phyloP scores from a whole-genome alignment of 2,329 filamentous ascomycete genomes.

The Fusarium sp. region DNA sequence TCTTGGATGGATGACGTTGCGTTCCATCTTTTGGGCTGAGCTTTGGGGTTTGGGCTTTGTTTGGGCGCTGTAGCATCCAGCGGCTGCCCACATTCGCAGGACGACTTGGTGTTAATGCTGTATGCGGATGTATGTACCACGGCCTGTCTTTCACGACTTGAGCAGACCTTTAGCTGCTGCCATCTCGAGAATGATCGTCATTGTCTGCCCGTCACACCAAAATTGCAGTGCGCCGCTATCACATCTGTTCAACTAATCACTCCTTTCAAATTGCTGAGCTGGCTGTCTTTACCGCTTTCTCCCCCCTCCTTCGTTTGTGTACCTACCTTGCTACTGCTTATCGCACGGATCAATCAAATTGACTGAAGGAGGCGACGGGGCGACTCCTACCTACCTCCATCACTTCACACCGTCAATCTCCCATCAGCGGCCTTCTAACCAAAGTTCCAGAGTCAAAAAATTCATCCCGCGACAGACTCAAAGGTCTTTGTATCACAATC shows the following conservation, averaged over 20 bases:
- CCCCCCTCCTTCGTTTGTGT: conserved; percentile 23
- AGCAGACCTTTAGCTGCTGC: background rate
- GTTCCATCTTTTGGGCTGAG: conserved; percentile 28
- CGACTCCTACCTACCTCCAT: conserved; percentile 17
- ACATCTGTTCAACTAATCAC: conserved; percentile 14
- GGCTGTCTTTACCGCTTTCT: conserved; percentile 3
- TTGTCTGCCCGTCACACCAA: background rate
- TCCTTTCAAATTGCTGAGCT: background rate
- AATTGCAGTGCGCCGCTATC: background rate
- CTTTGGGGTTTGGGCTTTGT: conserved; percentile 23
- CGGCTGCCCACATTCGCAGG: conserved; percentile 2
- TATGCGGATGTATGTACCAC: background rate
- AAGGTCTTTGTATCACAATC: conserved; percentile 26
- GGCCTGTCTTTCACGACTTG: background rate
- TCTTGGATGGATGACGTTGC: conserved; percentile 31
- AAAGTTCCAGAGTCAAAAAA: conserved; percentile 15
- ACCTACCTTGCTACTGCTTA: conserved; percentile 5
- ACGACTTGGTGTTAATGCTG: background rate
- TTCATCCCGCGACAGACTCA: conserved; percentile 1
- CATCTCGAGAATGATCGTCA: background rate
- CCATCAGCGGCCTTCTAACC: conserved; percentile 17
- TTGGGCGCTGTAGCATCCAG: conserved; percentile 10
- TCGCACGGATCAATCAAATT: conserved; percentile 28
- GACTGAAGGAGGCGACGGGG: conserved; percentile 24
- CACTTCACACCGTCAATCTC: conserved; percentile 39